phyloP scores from a whole-genome alignment of 129 eudicot genomes.

The Flaveria linearis region DNA sequence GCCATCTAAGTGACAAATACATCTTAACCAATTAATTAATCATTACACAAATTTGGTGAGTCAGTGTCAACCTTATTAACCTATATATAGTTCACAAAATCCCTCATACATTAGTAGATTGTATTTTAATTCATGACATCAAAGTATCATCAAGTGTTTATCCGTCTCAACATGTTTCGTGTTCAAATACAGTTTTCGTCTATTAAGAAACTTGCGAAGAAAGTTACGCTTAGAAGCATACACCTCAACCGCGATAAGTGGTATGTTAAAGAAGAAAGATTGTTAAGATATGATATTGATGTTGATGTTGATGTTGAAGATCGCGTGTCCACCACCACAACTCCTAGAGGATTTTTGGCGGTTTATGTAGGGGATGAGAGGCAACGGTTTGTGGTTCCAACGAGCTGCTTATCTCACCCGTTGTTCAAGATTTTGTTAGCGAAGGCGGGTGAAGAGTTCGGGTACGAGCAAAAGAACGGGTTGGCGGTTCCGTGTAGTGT shows the following conservation, averaged over 20 bases:
- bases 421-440: slow-evolving; percentile 81
- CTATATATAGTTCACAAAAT: slow-evolving; percentile 26
- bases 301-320: slow-evolving; percentile 7
- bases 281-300: slow-evolving; percentile 20
- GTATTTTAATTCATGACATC: slow-evolving; percentile 15
- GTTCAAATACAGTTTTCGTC: slow-evolving; percentile 4
- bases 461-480: slow-evolving; percentile 48
- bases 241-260: background rate
- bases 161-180: slow-evolving; percentile 17
- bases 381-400: slow-evolving; percentile 68
- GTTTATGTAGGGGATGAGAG: slow-evolving; percentile 76
- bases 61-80: slow-evolving; percentile 27
- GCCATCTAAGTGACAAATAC: slow-evolving; percentile 40
- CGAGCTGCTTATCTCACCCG: slow-evolving; percentile 70
- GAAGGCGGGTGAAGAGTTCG: slow-evolving; percentile 72
- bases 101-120: slow-evolving; percentile 1
- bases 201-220: slow-evolving; percentile 26
- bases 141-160: slow-evolving; percentile 16
- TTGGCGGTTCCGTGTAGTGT: slow-evolving; percentile 74
- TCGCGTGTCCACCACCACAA: slow-evolving; percentile 15
- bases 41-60: slow-evolving; percentile 22
- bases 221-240: slow-evolving; percentile 18
- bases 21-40: slow-evolving; percentile 37
- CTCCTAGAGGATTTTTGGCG: slow-evolving; percentile 63
- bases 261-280: slow-evolving; percentile 13